phyloP scores from a whole-genome alignment of 2,329 filamentous ascomycete species.

The Ophiocordyceps unilateralis region DNA sequence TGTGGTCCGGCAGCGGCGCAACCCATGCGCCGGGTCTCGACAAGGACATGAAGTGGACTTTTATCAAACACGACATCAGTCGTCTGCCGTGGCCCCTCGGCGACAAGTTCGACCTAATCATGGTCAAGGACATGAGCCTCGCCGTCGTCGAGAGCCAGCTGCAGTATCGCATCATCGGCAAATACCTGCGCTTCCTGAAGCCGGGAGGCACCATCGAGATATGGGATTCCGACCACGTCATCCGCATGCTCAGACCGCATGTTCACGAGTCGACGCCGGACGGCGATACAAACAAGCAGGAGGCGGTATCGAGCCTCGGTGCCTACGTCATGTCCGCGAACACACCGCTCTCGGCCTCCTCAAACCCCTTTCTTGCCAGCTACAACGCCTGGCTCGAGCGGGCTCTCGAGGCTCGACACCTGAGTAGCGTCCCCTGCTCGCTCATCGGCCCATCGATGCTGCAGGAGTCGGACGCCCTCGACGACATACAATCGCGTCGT shows the following conservation, averaged over 20 bases:
- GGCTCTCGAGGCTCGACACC: constrained; percentile 52
- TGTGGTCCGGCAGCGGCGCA: constrained; percentile 30
- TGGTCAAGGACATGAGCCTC: constrained; percentile 70
- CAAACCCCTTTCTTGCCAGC: constrained; percentile 68
- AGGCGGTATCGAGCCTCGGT: constrained; percentile 51
- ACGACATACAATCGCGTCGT: constrained; percentile 53
- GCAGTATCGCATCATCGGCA: constrained; percentile 42
- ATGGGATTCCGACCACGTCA: constrained; percentile 76
- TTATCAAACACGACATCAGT: constrained; percentile 75
- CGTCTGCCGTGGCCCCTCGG: constrained; percentile 56
- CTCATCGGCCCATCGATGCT: constrained; percentile 58
- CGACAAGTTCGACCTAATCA: constrained; percentile 71
- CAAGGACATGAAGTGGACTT: constrained; percentile 71
- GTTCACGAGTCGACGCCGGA: constrained; percentile 31
- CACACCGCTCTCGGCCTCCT: constrained; percentile 62
- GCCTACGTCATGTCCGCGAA: constrained; percentile 72
- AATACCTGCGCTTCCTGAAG: constrained; percentile 59
- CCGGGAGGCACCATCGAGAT: constrained; percentile 69
- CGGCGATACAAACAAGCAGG: constrained; percentile 33
- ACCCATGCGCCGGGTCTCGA: constrained; percentile 30
- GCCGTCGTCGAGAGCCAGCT: constrained; percentile 37
- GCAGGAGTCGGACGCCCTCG: constrained; percentile 60
- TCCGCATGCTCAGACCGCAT: constrained; percentile 70
- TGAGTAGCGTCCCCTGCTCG: constrained; percentile 64
- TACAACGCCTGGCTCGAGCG: constrained; percentile 71